Evolutionary conservation across 2,329 filamentous ascomycete species (phyloP).

Genomic region (Phaeosphaeriaceae sp.): DNA sequence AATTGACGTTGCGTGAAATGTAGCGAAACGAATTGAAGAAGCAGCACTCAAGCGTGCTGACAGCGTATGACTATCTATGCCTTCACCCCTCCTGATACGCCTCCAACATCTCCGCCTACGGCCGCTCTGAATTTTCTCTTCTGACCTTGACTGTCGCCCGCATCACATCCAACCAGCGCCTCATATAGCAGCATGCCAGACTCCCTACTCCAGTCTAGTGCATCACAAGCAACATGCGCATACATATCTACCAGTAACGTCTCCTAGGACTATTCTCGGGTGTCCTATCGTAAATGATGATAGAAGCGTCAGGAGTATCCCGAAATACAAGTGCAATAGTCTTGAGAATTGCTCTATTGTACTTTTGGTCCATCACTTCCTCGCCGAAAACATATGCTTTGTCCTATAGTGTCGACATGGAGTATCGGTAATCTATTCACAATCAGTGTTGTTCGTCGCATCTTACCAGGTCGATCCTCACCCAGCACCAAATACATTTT

Average conservation of each 20-base stretch:
- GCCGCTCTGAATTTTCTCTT: constrained; percentile 2
- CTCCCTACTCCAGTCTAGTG: background rate
- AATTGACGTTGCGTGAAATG: background rate
- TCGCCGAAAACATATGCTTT: constrained; percentile 8
- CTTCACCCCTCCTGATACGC: constrained; percentile 1
- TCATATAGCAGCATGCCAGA: constrained; percentile 2
- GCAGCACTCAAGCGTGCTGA: background rate
- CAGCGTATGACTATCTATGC: background rate
- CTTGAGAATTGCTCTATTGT: constrained; percentile 1
- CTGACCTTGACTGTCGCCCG: constrained; percentile 2
- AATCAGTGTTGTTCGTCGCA: background rate
- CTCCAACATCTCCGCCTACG: constrained; percentile 1
- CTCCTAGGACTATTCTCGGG: constrained; percentile 1
- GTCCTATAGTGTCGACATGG: background rate
- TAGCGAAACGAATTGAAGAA: constrained; percentile 3
- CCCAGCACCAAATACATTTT: no score
- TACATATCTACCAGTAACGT: constrained; percentile 8
- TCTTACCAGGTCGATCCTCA: constrained; percentile 4
- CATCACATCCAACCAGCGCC: constrained; percentile 3
- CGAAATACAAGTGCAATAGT: background rate
- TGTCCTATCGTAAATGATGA: constrained; percentile 7
- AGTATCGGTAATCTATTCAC: background rate
- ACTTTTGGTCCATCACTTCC: constrained; percentile 4
- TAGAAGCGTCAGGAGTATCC: constrained; percentile 1
- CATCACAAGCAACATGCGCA: constrained; percentile 4